Conservation (phyloP, 257 asterid species). For the Nicotiana attenuata region DNA sequence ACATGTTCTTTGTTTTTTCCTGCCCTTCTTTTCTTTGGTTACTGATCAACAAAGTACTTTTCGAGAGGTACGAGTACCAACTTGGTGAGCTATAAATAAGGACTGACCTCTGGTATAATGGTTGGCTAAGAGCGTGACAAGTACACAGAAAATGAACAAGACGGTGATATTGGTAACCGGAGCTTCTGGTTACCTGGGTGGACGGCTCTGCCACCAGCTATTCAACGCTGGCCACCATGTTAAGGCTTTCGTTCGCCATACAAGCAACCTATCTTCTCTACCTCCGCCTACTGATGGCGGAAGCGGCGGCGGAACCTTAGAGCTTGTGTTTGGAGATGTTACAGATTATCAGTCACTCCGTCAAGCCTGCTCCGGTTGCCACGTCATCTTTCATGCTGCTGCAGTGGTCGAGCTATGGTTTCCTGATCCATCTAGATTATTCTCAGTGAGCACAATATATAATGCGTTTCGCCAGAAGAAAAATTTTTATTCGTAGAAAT, state of each 20-base stretch:
- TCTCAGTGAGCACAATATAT: constrained; percentile 26
- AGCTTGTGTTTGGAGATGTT: constrained; percentile 79
- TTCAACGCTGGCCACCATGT: constrained; percentile 63
- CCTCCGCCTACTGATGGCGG: constrained; percentile 42
- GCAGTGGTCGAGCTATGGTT: constrained; percentile 96
- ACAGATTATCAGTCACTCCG: constrained; percentile 67
- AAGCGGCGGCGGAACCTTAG: constrained; percentile 38
- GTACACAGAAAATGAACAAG: constrained; percentile 34
- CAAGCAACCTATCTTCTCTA: constrained; percentile 64
- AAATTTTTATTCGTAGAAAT: background rate
- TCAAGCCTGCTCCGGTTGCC: constrained; percentile 71
- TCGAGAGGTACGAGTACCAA: too few species aligned
- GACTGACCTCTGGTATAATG: too few species aligned
- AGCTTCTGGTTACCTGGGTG: constrained; percentile 89
- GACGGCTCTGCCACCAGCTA: constrained; percentile 70
- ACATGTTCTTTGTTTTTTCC: too few species aligned
- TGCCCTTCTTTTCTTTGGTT: too few species aligned
- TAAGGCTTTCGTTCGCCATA: constrained; percentile 75
- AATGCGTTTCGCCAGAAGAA: background rate
- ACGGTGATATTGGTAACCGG: constrained; percentile 67
- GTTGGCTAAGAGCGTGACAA: background rate
- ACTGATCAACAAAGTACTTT: too few species aligned
- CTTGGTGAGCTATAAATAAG: too few species aligned
- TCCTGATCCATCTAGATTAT: constrained; percentile 75
- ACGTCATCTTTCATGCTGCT: constrained; percentile 75